Base-by-base conservation (phyloP, 1,284 basidiomycete genomes). In the Melampsora americana region DNA sequence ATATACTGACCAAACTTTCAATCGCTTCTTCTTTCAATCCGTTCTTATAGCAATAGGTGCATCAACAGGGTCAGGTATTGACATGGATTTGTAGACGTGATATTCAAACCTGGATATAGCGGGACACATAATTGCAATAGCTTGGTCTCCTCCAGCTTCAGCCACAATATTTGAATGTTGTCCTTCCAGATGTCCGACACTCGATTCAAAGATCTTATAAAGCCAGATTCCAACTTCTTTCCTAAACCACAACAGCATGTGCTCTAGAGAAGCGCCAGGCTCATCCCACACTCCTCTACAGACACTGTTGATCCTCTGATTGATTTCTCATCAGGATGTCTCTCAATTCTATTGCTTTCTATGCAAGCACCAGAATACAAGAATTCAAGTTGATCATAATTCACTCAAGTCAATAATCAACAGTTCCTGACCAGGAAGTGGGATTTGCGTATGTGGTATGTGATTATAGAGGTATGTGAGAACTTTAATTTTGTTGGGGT, bases 1-100 rank as follows among this genome's bases (percentile, higher is more conserved):
- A 97, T 79, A 97, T 97, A 82, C 92, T 93, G 79, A 97, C 92
- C 0, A 97, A 88, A 0, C 93, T 95, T 81, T 92, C 94, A 80
- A 97, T 90, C 77, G 96, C 89, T 81, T 97, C 94, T 79, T 90
- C 90, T 0, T 90, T 89, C 81, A 56, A 32, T 5, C 35, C 28
- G 42, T 20, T 42, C 1, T 59, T 82, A 87, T 79, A 77, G 92
- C 91, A 77, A 92, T 91, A 0, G 93, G 93, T 60, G 94, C 94
- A 82, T 97, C 95, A 71, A 93, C 87, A 0, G 95, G 93, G 80
- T 96, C 93, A 0, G 95, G 94, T 70, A 91, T 89, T 80, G 90
- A 92, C 50, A 96, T 85, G 0, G 89, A 90, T 83, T 93, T 93
- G 83, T 91, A 92, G 79, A 95, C 88, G 79, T 93, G 91, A 79